Evolutionary conservation across 257 asterid species (phyloP).

Genomic region (Petunia axillaris): DNA sequence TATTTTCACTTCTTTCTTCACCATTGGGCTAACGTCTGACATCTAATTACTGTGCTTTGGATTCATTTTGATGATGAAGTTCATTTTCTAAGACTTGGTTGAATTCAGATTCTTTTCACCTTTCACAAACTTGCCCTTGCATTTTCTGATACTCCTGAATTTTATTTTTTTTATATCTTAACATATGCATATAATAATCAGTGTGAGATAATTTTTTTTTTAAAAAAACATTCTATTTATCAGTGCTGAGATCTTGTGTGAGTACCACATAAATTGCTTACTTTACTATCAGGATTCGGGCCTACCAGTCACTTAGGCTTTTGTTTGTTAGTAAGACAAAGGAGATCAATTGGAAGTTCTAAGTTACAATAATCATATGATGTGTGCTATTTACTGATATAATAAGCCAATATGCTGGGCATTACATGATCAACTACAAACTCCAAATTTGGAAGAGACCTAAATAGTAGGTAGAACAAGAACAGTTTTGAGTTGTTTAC

Average conservation of each 20-base stretch:
- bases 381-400: too few relatives aligned
- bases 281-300: too few relatives aligned
- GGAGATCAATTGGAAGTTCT: too few relatives aligned
- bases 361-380: too few relatives aligned
- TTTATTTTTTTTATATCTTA: not conserved
- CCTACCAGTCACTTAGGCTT: too few relatives aligned
- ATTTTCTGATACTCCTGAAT: not conserved
- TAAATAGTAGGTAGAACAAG: not conserved
- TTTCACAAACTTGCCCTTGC: not conserved
- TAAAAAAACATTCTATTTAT: not conserved
- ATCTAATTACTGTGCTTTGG: not conserved
- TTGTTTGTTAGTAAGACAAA: too few relatives aligned
- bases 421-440: not conserved
- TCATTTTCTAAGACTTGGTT: slow-evolving; percentile 1
- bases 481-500: not conserved
- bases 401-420: too few relatives aligned
- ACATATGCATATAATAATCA: not conserved
- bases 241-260: not conserved
- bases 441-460: not conserved
- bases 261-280: not conserved
- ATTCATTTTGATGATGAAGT: not conserved
- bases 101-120: not conserved
- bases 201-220: too few relatives aligned
- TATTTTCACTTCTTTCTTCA: not conserved
- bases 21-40: not conserved